Base-by-base conservation (phyloP, 2,329 filamentous ascomycete species). In the Alternaria hordeiaustralica region DNA sequence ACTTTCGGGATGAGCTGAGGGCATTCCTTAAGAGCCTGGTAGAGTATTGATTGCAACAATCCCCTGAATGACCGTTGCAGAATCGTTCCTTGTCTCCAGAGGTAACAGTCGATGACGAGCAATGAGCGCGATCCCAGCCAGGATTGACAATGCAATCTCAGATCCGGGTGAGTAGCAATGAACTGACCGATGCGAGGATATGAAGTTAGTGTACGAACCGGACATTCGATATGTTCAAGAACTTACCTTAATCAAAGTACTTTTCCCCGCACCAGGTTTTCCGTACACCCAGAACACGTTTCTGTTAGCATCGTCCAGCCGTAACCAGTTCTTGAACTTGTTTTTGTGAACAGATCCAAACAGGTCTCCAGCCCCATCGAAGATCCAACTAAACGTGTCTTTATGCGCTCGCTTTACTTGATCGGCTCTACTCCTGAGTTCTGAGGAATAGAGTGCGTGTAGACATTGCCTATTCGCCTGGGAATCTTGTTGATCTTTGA, bases 261-360 rank as follows among this genome's bases (percentile, higher is more conserved):
- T 74, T 46, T 81, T 81, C 1, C 79, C 78, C 1, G 76, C 73
- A 0, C 75, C 79, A 0, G 75, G 69, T 47, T 79, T 80, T 0
- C 77, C 78, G 12, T 64, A 69, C n/a, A 80, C 71, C 75, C 76
- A 80, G 60, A 75, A 80, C 87, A 66, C 21, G 20, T 66, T 63
- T 8, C 56, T 36, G 15, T 8, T 23, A 26, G 46, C 3, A 49
- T 26, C 46, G 21, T n/a, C 20, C 9, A 23, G 25, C n/a, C 25
- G 20, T 12, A 49, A 23, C 46, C 46, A 49, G 5, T 13, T 15
- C 15, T 23, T 21, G 9, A 49, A 25, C 20, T 41, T 20, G 3
- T 25, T n/a, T 57, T 51, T 60, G 10, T 33, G 20, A 11, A n/a
- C 12, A 20, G 56, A 55, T 25, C 59, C 45, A 30, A 23, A n/a